These are phyloP conservation scores for Gracilaria gracilis DNA, from an alignment of 23 red algal species.

Conservation along the genomic window DNA sequence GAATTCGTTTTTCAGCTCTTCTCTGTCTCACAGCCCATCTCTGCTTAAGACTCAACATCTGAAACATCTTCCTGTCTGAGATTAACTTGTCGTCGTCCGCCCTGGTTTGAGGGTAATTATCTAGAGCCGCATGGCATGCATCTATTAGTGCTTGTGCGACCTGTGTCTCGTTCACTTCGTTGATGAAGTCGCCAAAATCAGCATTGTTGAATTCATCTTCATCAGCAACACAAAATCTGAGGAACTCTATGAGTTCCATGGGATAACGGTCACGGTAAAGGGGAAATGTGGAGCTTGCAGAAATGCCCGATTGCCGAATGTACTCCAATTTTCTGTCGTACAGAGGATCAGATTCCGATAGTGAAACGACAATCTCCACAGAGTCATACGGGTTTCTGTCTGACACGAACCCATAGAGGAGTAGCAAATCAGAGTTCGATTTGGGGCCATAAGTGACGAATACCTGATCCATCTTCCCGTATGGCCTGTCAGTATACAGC, in stretches of 20 bases:
- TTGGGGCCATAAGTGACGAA: slow-evolving; percentile 96
- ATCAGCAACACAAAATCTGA: slow-evolving; percentile 82
- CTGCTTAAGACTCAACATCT: slow-evolving; percentile 81
- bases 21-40: slow-evolving; percentile 87
- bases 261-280: slow-evolving; percentile 93
- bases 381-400: slow-evolving; percentile 98
- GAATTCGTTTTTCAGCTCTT: slow-evolving; percentile 93
- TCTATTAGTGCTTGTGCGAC: slow-evolving; percentile 71
- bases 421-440: slow-evolving; percentile 88
- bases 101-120: slow-evolving; percentile 64
- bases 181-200: slow-evolving; percentile 84
- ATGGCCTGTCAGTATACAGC: slow-evolving; percentile 86
- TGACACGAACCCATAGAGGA: slow-evolving; percentile 93
- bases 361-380: slow-evolving; percentile 82
- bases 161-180: slow-evolving; percentile 76
- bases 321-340: slow-evolving; percentile 70
- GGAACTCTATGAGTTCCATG: slow-evolving; percentile 93
- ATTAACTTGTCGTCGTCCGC: slow-evolving; percentile 88
- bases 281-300: slow-evolving; percentile 72
- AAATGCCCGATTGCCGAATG: slow-evolving; percentile 69
- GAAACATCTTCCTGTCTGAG: slow-evolving; percentile 67
- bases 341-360: slow-evolving; percentile 66
- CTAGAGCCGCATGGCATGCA: slow-evolving; percentile 70
- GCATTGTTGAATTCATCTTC: slow-evolving; percentile 74
- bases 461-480: slow-evolving; percentile 90